These are phyloP conservation scores for Trichoderma pleuroti DNA, from an alignment of 2,329 filamentous ascomycete species.

Conservation along the genomic window DNA sequence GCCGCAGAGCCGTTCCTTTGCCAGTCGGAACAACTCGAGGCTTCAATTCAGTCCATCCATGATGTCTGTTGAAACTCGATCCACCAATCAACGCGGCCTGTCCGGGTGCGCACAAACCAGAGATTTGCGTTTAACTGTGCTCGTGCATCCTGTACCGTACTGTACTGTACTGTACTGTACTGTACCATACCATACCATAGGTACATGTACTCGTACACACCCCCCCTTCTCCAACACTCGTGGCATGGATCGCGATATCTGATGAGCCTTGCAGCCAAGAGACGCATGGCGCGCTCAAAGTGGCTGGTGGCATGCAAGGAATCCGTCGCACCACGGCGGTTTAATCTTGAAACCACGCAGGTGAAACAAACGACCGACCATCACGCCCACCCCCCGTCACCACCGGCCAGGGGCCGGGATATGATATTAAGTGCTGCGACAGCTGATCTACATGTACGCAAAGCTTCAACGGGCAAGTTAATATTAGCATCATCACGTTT, in stretches of 20 bases:
- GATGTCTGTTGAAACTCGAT: background rate
- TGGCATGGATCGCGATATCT: slow-evolving; percentile 15
- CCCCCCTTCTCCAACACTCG: background rate
- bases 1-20: background rate
- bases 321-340: background rate
- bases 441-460: background rate
- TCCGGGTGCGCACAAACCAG: background rate
- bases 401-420: background rate
- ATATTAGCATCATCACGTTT: background rate
- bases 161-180: too few species aligned
- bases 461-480: background rate
- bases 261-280: slow-evolving; percentile 13
- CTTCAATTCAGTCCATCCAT: background rate
- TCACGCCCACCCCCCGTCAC: slow-evolving; percentile 5
- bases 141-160: background rate
- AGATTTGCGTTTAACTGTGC: background rate
- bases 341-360: slow-evolving; percentile 13
- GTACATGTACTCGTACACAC: background rate
- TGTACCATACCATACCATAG: too few species aligned
- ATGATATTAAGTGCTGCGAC: slow-evolving; percentile 4
- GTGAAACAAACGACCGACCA: slow-evolving; percentile 16
- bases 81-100: background rate
- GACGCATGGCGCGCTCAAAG: background rate
- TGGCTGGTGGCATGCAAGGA: slow-evolving; percentile 12
- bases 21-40: background rate